These are phyloP conservation scores for Naganishia sp. DNA, from an alignment of 1,284 basidiomycete species.

Conservation along the genomic window DNA sequence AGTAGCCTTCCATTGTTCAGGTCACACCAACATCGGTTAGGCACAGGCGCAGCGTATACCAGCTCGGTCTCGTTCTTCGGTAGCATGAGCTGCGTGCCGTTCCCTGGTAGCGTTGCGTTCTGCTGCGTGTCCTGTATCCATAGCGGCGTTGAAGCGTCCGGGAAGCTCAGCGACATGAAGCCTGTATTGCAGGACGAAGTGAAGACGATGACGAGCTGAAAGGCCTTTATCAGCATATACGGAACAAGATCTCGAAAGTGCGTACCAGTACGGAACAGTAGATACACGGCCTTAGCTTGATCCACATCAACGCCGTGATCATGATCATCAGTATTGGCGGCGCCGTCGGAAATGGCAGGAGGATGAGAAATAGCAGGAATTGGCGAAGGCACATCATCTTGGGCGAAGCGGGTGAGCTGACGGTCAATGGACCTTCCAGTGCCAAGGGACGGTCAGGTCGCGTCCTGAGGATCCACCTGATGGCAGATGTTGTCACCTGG, in stretches of 20 bases:
- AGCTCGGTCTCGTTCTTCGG: slow-evolving; percentile 23
- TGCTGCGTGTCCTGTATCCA: slow-evolving; percentile 6
- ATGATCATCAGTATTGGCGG: slow-evolving; percentile 31
- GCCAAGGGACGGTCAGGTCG: background rate
- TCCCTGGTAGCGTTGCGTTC: background rate
- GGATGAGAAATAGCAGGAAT: slow-evolving; percentile 32
- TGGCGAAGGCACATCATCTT: slow-evolving; percentile 35
- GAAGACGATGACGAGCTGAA: slow-evolving; percentile 28
- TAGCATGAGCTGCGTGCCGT: background rate
- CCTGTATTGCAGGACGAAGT: slow-evolving; percentile 24
- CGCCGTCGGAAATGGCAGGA: slow-evolving; percentile 30
- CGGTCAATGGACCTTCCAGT: background rate
- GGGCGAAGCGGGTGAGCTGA: background rate
- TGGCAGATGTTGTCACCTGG: no score
- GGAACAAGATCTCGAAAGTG: background rate
- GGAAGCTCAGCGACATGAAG: slow-evolving; percentile 30
- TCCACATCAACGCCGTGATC: slow-evolving; percentile 28
- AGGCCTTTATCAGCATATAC: background rate
- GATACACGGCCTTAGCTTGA: slow-evolving; percentile 31
- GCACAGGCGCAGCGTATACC: slow-evolving; percentile 22
- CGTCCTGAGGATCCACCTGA: no score
- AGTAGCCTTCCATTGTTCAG: slow-evolving; percentile 29
- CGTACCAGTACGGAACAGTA: slow-evolving; percentile 33
- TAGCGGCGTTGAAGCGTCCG: slow-evolving; percentile 11
- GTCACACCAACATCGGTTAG: slow-evolving; percentile 30